Base-by-base conservation (phyloP, 306 rosid species). In the Oemleria cerasiformis region DNA sequence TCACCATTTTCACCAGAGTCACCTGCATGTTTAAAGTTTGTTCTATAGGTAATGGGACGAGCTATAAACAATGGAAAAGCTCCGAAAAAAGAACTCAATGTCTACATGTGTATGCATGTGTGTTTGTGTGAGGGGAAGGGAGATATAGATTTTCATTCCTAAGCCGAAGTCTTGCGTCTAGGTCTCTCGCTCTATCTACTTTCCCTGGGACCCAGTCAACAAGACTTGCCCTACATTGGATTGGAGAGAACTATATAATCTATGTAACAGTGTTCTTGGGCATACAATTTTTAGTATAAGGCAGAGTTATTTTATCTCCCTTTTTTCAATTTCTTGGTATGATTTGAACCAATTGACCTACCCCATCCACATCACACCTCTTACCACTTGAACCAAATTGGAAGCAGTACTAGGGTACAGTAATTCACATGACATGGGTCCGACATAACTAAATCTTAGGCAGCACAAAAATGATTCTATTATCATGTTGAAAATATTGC, bases 1-100 rank as follows among this genome's bases (percentile, higher is more conserved):
- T 92, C 23, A 92, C 87, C 98, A 90, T 92, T 77, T 83, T 92
- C 62, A 90, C 98, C 47, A 92, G 82, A 39, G 98, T 92, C 82
- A 85, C 98, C 98, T 92, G 86, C 71, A 78, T 56, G 25, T n/a
- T 45, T 53, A 38, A 45, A 23, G n/a, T 9, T 0, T 23, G 23
- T 67, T 63, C 61, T 73, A 21, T 38, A 72, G 71, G 48, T 69
- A 67, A 30, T 5, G 23, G 58, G 49, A 51, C 23, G 51, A 21
- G 19, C 23, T 1, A 21, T 25, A 70, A 42, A 43, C 9, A 5
- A 13, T 30, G 30, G 21, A 8, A 43, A 38, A 54, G 11, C 63
- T 30, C 36, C 4, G 38, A 53, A 51, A 51, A 45, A 65, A 48
- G 48, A 13, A 9, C 48, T 44, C 49, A 45, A 10, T 10, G 0